Conservation (phyloP, 306 rosid genomes). For the Rosa rugosa region DNA sequence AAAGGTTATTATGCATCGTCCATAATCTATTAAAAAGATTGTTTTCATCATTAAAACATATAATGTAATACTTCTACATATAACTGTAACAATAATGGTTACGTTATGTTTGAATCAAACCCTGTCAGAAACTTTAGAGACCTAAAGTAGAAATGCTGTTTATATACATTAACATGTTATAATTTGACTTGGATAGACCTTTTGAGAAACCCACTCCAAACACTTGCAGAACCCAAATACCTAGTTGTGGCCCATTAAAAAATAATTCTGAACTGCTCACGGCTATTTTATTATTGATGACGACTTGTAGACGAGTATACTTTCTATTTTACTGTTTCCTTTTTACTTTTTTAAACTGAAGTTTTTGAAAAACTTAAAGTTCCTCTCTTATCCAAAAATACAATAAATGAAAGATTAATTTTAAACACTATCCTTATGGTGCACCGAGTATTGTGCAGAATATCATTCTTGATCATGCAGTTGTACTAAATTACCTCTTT, state of each 20-base stretch:
- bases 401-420: background rate
- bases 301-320: background rate
- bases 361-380: background rate
- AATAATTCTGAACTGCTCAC: background rate
- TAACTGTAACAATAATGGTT: background rate
- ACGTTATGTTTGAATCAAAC: background rate
- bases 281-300: background rate
- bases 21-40: background rate
- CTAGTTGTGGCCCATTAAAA: background rate
- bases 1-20: background rate
- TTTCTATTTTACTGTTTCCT: background rate
- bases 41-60: background rate
- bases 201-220: background rate
- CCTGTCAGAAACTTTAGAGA: background rate
- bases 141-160: background rate
- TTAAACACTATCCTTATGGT: background rate
- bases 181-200: background rate
- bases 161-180: background rate
- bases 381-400: background rate
- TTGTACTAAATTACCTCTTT: conserved; percentile 55
- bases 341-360: background rate
- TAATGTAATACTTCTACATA: background rate
- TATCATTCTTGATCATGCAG: background rate
- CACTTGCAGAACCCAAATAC: background rate
- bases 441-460: background rate